Evolutionary conservation across 352 stramenopile species (phyloP), one percentile per base, ranked within the genome.

Genomic region (Pythium aquatile): DNA sequence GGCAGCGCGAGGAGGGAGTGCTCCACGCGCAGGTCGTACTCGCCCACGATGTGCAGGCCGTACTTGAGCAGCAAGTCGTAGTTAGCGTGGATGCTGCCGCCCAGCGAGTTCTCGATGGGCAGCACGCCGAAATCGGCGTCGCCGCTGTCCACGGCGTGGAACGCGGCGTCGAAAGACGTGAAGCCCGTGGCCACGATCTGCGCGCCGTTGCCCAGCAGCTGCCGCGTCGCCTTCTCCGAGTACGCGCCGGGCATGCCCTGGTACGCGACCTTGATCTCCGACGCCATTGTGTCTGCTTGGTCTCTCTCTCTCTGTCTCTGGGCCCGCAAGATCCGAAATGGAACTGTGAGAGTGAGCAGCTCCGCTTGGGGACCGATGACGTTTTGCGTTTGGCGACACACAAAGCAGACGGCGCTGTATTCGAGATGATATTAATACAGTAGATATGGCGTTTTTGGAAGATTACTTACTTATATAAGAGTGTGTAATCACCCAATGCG

Each of bases 181-280:
- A 76, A 81, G 26, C 76, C 78, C 56, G 80, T 55, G 42, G 84
- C 87, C 16, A 96, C 77, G 33, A 97, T 85, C 42, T 83, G 75
- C 58, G 79, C 40, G 2, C 75, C 78, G 26, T 69, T 57, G 30
- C 79, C 80, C 11, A 99, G 74, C 5, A 99, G 77, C 75, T 99
- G 92, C 16, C 94, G 80, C 46, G 96, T 91, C 11, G 96, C 93
- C 74, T 99, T 98, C 85, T 99, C 96, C 20, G 94, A 98, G 81
- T 99, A 99, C 1, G 96, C 97, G 29, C 97, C 97, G 29, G 96
- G 88, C 74, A 98, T 94, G 54, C 97, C 97, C 79, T 99, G 96
- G 76, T 98, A 98, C 63, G 93, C 87, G 30, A 98, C 83, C 79
- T 94, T 93, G 57, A 98, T 83, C 61, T 81, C 44, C 44, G 44